These are phyloP conservation scores for Penicillium argentinense DNA, from an alignment of 495 filamentous ascomycete species.

Conservation along the genomic window DNA sequence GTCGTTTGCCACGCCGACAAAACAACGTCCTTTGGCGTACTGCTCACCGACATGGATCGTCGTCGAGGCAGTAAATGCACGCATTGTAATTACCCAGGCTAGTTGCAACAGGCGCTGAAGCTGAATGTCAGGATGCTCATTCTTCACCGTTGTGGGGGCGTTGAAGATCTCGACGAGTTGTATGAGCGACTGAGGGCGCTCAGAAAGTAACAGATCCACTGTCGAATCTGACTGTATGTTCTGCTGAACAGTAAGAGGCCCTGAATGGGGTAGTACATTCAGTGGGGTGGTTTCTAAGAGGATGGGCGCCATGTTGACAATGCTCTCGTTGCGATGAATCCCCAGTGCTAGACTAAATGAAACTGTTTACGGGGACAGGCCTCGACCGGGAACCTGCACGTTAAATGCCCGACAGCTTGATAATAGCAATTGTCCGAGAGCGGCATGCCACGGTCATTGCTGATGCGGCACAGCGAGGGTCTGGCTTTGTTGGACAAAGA, in stretches of 20 bases:
- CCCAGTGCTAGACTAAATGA: too few relatives aligned
- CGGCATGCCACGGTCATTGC: slow-evolving; percentile 5
- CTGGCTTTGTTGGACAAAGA: slow-evolving; percentile 11
- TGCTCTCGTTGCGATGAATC: too few relatives aligned
- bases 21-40: slow-evolving; percentile 11
- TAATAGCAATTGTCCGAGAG: neutral
- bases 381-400: neutral
- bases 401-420: neutral
- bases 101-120: slow-evolving; percentile 18
- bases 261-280: neutral
- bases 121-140: slow-evolving; percentile 15
- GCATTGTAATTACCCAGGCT: slow-evolving; percentile 12
- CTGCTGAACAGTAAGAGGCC: neutral
- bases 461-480: slow-evolving; percentile 1
- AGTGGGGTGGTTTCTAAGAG: slow-evolving; percentile 2
- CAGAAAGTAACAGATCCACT: slow-evolving; percentile 1
- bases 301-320: slow-evolving; percentile 12
- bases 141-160: neutral
- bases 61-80: slow-evolving; percentile 12
- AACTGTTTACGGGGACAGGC: neutral
- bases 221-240: neutral
- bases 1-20: slow-evolving; percentile 6
- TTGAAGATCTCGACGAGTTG: slow-evolving; percentile 10
- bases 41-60: slow-evolving; percentile 17
- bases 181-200: slow-evolving; percentile 7